A percentile compares a stretch with the other conserved stretches of the same genome.
phyloP scores from a whole-genome alignment of 2,329 filamentous ascomycete genomes.

The Hypoxylon sp. region DNA sequence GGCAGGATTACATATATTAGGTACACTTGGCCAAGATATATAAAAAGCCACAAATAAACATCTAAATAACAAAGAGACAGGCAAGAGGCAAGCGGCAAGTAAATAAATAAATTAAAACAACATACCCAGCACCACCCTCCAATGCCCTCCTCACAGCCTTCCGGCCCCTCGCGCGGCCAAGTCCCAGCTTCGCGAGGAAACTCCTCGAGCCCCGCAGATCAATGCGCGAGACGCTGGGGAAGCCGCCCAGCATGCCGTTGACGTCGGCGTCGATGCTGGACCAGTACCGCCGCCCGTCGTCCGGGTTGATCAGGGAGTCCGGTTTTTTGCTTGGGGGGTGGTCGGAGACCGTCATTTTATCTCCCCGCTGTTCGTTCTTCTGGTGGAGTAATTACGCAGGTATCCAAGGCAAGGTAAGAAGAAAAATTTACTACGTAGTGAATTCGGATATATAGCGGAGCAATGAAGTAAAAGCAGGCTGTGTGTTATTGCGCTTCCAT shows the following conservation, averaged over 20 bases:
- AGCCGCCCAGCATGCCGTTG: constrained; percentile 86
- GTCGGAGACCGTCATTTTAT: constrained; percentile 23
- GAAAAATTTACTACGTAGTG: not conserved
- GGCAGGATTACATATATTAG: not conserved
- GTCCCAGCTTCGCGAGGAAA: constrained; percentile 77
- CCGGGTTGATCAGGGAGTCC: constrained; percentile 46
- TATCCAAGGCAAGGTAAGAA: too few species aligned
- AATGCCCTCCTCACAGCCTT: constrained; percentile 50
- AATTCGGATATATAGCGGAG: not conserved
- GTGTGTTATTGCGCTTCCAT: constrained; percentile 29
- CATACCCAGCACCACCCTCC: constrained; percentile 60
- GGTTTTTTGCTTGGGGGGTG: constrained; percentile 15
- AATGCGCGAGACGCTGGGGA: constrained; percentile 72
- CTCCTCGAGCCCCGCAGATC: constrained; percentile 78
- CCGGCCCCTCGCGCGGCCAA: constrained; percentile 55
- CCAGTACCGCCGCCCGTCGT: constrained; percentile 62
- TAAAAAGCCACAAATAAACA: not conserved
- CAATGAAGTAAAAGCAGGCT: not conserved
- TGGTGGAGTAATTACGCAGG: too few species aligned
- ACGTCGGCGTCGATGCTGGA: constrained; percentile 59
- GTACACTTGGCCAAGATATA: too few species aligned
- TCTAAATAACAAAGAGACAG: not conserved
- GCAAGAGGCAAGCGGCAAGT: not conserved
- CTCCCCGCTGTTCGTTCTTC: not conserved
- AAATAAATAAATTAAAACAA: constrained; percentile 20